These are phyloP conservation scores for Aspergillus carlsbadensis DNA, from an alignment of 495 filamentous ascomycete species.

Conservation along the genomic window DNA sequence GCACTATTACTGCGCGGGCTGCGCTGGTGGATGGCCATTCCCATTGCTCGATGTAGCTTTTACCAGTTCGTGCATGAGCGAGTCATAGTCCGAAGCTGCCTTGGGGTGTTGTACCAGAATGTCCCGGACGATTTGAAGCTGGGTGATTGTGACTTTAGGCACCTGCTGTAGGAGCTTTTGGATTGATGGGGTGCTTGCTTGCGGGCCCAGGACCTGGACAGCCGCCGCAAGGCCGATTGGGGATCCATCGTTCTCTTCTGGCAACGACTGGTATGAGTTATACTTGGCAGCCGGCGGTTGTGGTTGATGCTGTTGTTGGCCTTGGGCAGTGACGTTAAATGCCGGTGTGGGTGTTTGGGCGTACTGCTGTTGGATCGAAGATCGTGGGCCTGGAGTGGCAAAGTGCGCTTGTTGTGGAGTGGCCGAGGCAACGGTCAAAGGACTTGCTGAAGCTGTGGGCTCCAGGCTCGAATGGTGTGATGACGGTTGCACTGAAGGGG, in stretches of 20 bases:
- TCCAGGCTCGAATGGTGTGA: conserved; percentile 43
- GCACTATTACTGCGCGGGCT: conserved; percentile 17
- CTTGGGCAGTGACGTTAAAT: conserved; percentile 17
- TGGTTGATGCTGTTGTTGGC: conserved; percentile 31
- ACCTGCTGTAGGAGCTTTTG: conserved; percentile 66
- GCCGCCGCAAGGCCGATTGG: conserved; percentile 28
- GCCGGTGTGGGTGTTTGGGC: conserved; percentile 27
- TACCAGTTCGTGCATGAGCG: conserved; percentile 38
- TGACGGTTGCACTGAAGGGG: conserved; percentile 46
- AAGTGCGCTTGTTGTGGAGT: conserved; percentile 40
- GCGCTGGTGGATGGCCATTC: conserved; percentile 31
- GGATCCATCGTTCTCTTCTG: conserved; percentile 15
- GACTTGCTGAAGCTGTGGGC: conserved; percentile 39
- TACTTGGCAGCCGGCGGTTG: conserved; percentile 27
- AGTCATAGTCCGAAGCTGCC: conserved; percentile 36
- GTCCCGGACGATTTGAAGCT: conserved; percentile 63
- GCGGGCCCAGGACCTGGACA: conserved; percentile 55
- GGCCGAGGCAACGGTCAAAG: conserved; percentile 39
- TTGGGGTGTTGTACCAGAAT: conserved; percentile 55
- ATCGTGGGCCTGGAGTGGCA: conserved; percentile 25
- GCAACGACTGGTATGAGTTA: conserved; percentile 9
- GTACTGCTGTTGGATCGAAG: conserved; percentile 19
- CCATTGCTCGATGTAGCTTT: conserved; percentile 29
- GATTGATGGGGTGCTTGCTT: conserved; percentile 61
- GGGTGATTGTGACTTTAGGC: conserved; percentile 56